Evolutionary conservation across 108 stramenopile species (phyloP).

Genomic region (Mayamaea pseudoterrestris): DNA sequence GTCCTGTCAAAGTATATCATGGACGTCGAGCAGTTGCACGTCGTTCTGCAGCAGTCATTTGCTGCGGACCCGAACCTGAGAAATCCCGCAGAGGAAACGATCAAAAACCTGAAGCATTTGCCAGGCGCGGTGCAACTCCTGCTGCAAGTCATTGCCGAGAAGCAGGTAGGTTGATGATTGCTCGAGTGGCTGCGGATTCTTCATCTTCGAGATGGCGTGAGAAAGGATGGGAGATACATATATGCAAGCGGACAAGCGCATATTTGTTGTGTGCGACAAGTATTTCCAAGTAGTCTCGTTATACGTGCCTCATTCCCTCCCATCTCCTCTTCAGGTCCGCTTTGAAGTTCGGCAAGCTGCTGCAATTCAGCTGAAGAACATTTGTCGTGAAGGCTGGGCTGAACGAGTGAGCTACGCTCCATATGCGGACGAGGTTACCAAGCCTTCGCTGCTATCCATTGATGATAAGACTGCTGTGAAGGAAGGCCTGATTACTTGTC

Average conservation of each 20-base stretch:
- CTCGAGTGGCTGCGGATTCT: no score
- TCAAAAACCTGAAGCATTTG: conserved; percentile 76
- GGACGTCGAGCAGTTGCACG: conserved; percentile 69
- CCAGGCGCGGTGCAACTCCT: conserved; percentile 58
- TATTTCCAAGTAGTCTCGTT: no score
- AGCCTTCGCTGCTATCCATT: conserved; percentile 40
- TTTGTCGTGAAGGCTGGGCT: conserved; percentile 84
- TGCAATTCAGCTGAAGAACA: conserved; percentile 83
- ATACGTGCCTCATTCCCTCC: background rate
- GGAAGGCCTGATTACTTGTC: conserved; percentile 55
- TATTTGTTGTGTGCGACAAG: no score
- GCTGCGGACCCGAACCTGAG: conserved; percentile 64
- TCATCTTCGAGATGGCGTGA: background rate
- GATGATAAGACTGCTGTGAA: conserved; percentile 63
- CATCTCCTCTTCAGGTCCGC: conserved; percentile 34
- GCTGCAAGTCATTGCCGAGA: conserved; percentile 74
- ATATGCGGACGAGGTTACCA: conserved; percentile 25
- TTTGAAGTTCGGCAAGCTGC: conserved; percentile 84
- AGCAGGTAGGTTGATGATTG: conserved; percentile 47
- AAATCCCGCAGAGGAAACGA: conserved; percentile 65
- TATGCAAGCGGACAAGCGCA: no score
- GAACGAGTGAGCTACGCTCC: conserved; percentile 57
- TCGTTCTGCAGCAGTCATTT: conserved; percentile 84
- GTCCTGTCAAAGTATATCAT: no score
- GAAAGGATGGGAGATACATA: background rate